Conservation (phyloP, 495 filamentous ascomycete genomes). For the Lasiosphaeria hispida region DNA sequence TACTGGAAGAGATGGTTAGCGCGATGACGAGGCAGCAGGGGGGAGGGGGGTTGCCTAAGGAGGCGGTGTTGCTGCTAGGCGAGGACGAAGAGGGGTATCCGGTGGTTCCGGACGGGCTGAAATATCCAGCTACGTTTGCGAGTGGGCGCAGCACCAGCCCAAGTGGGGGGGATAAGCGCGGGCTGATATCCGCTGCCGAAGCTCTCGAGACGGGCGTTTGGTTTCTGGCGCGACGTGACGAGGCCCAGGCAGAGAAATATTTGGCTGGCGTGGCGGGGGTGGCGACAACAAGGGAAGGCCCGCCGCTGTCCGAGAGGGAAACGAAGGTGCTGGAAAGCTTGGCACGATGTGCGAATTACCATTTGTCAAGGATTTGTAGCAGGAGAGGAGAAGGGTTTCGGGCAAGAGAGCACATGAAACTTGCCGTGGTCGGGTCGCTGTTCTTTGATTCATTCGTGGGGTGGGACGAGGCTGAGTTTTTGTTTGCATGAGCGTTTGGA, state of each 20-base stretch:
- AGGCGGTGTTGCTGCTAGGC: constrained; percentile 6
- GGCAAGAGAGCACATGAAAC: constrained; percentile 13
- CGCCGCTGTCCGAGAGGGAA: constrained; percentile 1
- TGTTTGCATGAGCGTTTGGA: constrained; percentile 17
- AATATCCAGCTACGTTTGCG: neutral
- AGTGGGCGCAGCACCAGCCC: neutral
- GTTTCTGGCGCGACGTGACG: constrained; percentile 4
- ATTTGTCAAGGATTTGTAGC: constrained; percentile 12
- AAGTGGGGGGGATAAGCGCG: neutral
- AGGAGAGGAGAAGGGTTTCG: constrained; percentile 3
- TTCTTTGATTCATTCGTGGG: constrained; percentile 19
- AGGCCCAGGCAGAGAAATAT: neutral
- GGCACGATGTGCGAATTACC: constrained; percentile 18
- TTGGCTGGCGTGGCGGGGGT: neutral
- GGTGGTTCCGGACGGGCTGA: neutral
- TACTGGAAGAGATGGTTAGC: constrained; percentile 13
- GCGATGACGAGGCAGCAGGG: neutral
- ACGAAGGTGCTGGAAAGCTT: constrained; percentile 6
- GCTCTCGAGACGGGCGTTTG: constrained; percentile 8
- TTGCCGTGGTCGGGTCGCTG: constrained; percentile 8
- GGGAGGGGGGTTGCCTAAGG: constrained; percentile 2
- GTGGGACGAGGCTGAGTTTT: constrained; percentile 24
- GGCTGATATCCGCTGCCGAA: neutral
- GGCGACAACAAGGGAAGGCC: neutral
- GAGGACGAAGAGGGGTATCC: constrained; percentile 14